Evolutionary conservation across 257 asterid genomes (phyloP).

Genomic region (Capsicum pubescens): DNA sequence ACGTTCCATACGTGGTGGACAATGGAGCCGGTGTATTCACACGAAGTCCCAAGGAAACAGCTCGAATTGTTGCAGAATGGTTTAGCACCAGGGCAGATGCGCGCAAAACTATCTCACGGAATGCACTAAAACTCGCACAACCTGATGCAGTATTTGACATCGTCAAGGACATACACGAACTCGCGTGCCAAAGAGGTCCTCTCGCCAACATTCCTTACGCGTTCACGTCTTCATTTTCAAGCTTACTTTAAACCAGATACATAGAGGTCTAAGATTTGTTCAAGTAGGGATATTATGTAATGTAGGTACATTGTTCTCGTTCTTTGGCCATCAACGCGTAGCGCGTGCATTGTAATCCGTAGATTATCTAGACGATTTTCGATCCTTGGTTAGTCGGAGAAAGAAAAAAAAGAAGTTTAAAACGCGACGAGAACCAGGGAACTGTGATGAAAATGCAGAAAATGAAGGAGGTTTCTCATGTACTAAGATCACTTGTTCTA

Average conservation of each 20-base stretch:
- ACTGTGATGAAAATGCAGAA: conserved; percentile 14
- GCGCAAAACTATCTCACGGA: conserved; percentile 71
- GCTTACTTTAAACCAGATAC: conserved; percentile 54
- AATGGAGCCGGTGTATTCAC: conserved; percentile 92
- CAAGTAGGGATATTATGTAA: conserved; percentile 44
- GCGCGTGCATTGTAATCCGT: neutral
- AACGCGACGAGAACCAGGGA: neutral
- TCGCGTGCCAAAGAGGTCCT: conserved; percentile 81
- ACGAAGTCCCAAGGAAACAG: conserved; percentile 76
- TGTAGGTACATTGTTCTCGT: conserved; percentile 42
- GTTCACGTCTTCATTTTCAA: conserved; percentile 82
- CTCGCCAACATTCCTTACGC: conserved; percentile 69
- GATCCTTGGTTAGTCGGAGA: neutral
- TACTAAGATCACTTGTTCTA: neutral
- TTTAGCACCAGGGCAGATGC: conserved; percentile 82
- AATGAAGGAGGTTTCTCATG: neutral
- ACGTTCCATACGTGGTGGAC: conserved; percentile 88
- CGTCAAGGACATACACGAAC: conserved; percentile 93
- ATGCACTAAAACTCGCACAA: conserved; percentile 78
- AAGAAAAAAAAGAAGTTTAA: neutral
- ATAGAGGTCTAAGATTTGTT: conserved; percentile 31
- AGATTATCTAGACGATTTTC: neutral
- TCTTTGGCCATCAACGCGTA: conserved; percentile 38
- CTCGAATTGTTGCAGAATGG: conserved; percentile 80
- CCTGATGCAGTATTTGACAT: conserved; percentile 94